These are phyloP conservation scores for Trichosporon sp. DNA, from an alignment of 1,284 basidiomycete genomes.

Conservation along the genomic window DNA sequence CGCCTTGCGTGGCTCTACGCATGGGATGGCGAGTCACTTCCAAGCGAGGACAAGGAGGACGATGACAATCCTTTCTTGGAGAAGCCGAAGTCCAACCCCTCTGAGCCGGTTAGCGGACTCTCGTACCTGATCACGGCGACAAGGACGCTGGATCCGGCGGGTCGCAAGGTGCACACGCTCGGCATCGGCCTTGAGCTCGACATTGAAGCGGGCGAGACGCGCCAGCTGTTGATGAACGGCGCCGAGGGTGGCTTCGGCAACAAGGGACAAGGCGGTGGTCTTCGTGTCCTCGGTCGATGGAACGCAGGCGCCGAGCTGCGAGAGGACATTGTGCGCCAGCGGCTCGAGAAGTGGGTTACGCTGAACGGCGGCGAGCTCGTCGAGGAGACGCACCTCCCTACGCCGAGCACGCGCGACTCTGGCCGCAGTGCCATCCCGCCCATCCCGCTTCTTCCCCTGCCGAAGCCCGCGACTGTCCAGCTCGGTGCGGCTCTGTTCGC, in stretches of 20 bases:
- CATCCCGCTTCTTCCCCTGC: constrained; percentile 41
- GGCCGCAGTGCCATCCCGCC: constrained; percentile 35
- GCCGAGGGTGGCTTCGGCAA: constrained; percentile 34
- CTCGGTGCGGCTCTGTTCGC: constrained; percentile 32
- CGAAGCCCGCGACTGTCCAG: constrained; percentile 31
- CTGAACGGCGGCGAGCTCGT: constrained; percentile 32
- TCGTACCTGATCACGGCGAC: constrained; percentile 45
- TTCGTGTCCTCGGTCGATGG: constrained; percentile 46
- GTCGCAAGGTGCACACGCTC: constrained; percentile 40
- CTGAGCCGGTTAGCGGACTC: constrained; percentile 18
- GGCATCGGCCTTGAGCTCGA: constrained; percentile 45
- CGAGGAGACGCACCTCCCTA: constrained; percentile 25
- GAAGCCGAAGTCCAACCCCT: not conserved
- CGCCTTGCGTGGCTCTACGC: constrained; percentile 47
- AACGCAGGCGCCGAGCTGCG: constrained; percentile 38
- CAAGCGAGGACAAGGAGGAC: constrained; percentile 24
- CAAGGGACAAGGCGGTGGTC: constrained; percentile 40
- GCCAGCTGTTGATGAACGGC: constrained; percentile 33
- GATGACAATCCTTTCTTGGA: constrained; percentile 24
- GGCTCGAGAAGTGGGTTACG: constrained; percentile 44
- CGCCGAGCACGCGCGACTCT: constrained; percentile 31
- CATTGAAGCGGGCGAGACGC: constrained; percentile 41
- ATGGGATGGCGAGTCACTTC: constrained; percentile 40
- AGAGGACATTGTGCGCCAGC: constrained; percentile 32
- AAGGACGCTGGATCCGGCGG: constrained; percentile 38